Evolutionary conservation across 2,329 filamentous ascomycete species (phyloP).

Genomic region (Coniochaeta prunicola): DNA sequence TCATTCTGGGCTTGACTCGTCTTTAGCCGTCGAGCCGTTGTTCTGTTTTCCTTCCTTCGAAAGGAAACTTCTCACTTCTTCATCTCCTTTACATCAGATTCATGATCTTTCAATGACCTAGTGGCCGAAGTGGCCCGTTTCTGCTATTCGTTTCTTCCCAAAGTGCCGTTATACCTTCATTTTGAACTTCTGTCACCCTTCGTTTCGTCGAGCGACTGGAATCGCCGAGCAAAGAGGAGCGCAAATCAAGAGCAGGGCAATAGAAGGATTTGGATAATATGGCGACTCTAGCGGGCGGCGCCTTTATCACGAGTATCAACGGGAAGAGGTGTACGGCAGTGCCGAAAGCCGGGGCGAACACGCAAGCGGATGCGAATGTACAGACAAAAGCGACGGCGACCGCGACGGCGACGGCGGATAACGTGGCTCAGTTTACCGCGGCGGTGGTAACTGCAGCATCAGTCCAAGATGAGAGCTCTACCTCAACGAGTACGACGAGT

Average conservation of each 20-base stretch:
- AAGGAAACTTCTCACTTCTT: constrained; percentile 11
- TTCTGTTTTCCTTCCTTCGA: constrained; percentile 15
- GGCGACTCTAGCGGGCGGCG: constrained; percentile 37
- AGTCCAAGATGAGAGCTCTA: constrained; percentile 9
- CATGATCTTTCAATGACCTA: constrained; percentile 30
- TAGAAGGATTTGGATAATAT: constrained; percentile 21
- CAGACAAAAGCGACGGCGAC: constrained; percentile 1
- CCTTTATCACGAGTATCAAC: constrained; percentile 40
- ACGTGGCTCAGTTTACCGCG: constrained; percentile 3
- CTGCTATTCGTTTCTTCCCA: constrained; percentile 14
- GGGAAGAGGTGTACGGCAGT: constrained; percentile 48
- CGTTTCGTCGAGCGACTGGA: constrained; percentile 31
- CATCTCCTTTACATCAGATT: constrained; percentile 19
- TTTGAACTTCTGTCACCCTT: constrained; percentile 14
- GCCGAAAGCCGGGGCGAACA: constrained; percentile 25
- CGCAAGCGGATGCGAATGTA: constrained; percentile 10
- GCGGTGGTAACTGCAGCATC: neutral
- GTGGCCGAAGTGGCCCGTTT: constrained; percentile 30
- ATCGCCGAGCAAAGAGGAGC: constrained; percentile 27
- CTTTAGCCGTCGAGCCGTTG: constrained; percentile 19
- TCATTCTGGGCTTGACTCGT: constrained; percentile 15
- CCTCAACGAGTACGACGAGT: constrained; percentile 29
- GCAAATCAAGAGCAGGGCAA: constrained; percentile 1
- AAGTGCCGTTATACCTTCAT: constrained; percentile 18
- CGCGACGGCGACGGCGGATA: constrained; percentile 3